Evolutionary conservation across 2,329 filamentous ascomycete genomes (phyloP).

Genomic region (Colletotrichum eremochloae): DNA sequence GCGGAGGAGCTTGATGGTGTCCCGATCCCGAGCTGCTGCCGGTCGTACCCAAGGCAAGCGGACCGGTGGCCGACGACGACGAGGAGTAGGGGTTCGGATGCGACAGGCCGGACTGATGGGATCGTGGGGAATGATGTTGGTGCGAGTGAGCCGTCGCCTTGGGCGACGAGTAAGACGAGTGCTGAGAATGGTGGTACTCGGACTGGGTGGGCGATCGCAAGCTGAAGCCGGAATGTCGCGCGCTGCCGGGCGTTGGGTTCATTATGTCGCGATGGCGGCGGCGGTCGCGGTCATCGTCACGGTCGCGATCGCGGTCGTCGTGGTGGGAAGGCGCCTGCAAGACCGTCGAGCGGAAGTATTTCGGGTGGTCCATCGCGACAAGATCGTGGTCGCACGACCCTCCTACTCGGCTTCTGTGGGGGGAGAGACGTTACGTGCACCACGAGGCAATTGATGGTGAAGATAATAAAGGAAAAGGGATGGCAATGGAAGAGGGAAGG

Average conservation of each 20-base stretch:
- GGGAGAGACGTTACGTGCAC: background rate
- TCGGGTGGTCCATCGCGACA: conserved; percentile 57
- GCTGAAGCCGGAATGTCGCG: conserved; percentile 61
- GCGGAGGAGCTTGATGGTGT: conserved; percentile 47
- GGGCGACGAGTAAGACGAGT: conserved; percentile 48
- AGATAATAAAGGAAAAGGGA: background rate
- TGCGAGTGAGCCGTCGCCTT: conserved; percentile 45
- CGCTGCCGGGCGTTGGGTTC: conserved; percentile 53
- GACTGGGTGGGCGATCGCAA: conserved; percentile 64
- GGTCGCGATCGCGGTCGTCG: conserved; percentile 54
- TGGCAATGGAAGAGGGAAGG: conserved; percentile 15
- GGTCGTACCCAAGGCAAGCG: conserved; percentile 40
- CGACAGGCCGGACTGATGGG: conserved; percentile 42
- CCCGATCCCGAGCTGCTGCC: conserved; percentile 43
- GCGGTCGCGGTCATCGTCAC: conserved; percentile 51
- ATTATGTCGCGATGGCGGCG: conserved; percentile 62
- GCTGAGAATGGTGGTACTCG: conserved; percentile 53
- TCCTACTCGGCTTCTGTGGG: background rate
- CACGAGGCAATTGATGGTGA: conserved; percentile 9
- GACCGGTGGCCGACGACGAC: conserved; percentile 48
- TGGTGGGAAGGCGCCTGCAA: conserved; percentile 60
- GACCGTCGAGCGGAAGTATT: conserved; percentile 63
- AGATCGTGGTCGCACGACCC: conserved; percentile 27
- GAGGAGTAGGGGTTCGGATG: conserved; percentile 54
- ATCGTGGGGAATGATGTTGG: conserved; percentile 47